Base-by-base conservation (phyloP, 1,284 basidiomycete species). In the Garcileccinum viscosum region DNA sequence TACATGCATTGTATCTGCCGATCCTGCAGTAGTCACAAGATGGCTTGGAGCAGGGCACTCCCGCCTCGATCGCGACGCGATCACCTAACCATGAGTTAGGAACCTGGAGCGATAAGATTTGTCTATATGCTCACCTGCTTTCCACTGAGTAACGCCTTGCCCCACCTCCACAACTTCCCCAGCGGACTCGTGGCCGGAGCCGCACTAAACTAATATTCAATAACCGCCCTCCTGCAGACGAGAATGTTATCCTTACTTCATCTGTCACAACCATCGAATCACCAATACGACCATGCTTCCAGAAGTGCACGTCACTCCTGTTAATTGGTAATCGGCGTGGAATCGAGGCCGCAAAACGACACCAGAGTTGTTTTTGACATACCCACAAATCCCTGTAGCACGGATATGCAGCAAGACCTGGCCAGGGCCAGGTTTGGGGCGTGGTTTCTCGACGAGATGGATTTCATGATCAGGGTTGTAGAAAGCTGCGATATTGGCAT, bases 341-440 rank as follows among this genome's bases (percentile, higher is more conserved):
- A 40, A 11, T 40, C 47, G 42, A 63, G 37, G 30, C 27, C 9
- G 53, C 53, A 40, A 60, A 38, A 42, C 12, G 35, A 33, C 59
- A 9, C 33, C 15, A 42, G 32, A 24, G 42, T 66, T 35, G 53
- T n/a, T 40, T n/a, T 27, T 61, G 24, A 66, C 74, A 17, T 72
- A 88, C 89, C 89, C 89, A 73, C 89, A 90, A 59, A 91, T 91
- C 2, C 89, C 89, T 27, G 89, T 91, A 12, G 89, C 87, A 59
- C 87, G 84, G 58, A 90, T 87, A 73, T 89, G 87, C 14, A 90
- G 76, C 19, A 90, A 80, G 37, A 90, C 89, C 72, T 90, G 89
- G 22, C 87, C 88, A 58, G 85, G 85, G 15, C 87, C 88, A 40
- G 89, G 88, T 58, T 83, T 87, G 1, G 84, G 85, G 62, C 82